Evolutionary conservation across 2,329 filamentous ascomycete genomes (phyloP).

Genomic region (Penicillium oxalicum): DNA sequence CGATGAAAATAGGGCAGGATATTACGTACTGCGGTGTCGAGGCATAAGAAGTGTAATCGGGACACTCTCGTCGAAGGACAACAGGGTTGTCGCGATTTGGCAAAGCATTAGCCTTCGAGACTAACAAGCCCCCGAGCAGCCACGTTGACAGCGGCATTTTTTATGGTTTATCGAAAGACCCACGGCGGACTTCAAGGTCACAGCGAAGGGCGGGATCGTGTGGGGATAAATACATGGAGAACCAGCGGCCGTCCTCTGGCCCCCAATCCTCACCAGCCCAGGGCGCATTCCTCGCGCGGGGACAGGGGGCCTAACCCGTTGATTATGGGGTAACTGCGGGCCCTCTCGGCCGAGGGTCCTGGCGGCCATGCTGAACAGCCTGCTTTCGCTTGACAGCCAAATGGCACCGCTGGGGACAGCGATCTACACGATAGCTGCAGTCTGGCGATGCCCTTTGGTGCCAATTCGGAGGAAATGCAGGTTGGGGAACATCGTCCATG

Average conservation of each 20-base stretch:
- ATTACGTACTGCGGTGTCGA: constrained; percentile 52
- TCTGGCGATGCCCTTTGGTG: background rate
- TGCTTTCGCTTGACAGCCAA: background rate
- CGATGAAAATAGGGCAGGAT: background rate
- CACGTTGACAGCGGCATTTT: constrained; percentile 12
- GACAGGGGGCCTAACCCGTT: background rate
- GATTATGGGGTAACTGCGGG: background rate
- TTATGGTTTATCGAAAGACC: background rate
- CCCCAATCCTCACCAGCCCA: constrained; percentile 15
- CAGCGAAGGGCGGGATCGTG: background rate
- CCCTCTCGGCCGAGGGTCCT: no score
- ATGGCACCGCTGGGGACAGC: background rate
- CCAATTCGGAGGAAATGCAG: constrained; percentile 9
- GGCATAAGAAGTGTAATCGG: constrained; percentile 60
- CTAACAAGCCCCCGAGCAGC: constrained; percentile 12
- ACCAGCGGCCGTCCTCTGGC: constrained; percentile 7
- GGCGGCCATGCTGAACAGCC: no score
- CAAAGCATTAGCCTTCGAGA: constrained; percentile 11
- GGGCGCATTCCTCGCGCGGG: constrained; percentile 15
- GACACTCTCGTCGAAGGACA: constrained; percentile 48
- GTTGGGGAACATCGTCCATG: constrained; percentile 17
- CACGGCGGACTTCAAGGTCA: background rate
- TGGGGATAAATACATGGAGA: constrained; percentile 14
- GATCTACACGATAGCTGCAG: background rate
- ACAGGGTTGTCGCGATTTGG: constrained; percentile 22